Base-by-base conservation (phyloP, 371 early-diverging fungal species). In the Mortierella sp. region DNA sequence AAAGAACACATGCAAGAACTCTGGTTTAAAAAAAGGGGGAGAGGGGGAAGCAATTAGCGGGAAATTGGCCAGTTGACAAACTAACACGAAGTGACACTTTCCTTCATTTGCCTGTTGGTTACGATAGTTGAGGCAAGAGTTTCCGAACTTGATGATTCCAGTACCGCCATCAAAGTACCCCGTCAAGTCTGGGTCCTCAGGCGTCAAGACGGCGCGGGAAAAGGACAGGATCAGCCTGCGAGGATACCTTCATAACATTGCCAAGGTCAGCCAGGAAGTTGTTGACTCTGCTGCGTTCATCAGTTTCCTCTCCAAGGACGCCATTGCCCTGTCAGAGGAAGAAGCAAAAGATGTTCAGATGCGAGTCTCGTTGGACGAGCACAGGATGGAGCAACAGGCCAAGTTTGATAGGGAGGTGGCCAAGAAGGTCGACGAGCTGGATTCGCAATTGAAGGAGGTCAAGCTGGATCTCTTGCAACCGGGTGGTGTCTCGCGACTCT, bases 181-280 rank as follows among this genome's bases (percentile, higher is more conserved):
- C 18, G 72, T 75, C 44, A 86, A 77, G 74, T 82, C 87, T 8
- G 80, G 80, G 46, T 74, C 80, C 0, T 49, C 76, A 1, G 77
- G 77, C 29, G 58, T 41, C 18, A 79, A 75, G 38, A 54, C 70
- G 3, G 80, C 78, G 32, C 88, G 91, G 2, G 94, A 93, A 80
- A 90, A 90, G 78, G 93, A 93, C 79, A 90, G 94, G 4, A 75
- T 93, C 73, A 80, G 88, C 48, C 83, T 93, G 27, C 88, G 92
- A 16, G 87, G 90, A 1, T 91, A 89, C 51, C 73, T 93, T 3
- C 91, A 90, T 54, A 90, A 88, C 27, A 87, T 91, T 1, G 75
- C 93, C 12, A 84, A 86, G 72, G 81, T 82, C 18, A 78, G 88
- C 4, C 88, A 88, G 4, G 87, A 89, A 49, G 76, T 93, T 1